A percentile compares a stretch with the other conserved stretches of the same genome.
phyloP scores from a whole-genome alignment of 805 yeast genomes.

The Cyberlindnera euphorbiiphila region DNA sequence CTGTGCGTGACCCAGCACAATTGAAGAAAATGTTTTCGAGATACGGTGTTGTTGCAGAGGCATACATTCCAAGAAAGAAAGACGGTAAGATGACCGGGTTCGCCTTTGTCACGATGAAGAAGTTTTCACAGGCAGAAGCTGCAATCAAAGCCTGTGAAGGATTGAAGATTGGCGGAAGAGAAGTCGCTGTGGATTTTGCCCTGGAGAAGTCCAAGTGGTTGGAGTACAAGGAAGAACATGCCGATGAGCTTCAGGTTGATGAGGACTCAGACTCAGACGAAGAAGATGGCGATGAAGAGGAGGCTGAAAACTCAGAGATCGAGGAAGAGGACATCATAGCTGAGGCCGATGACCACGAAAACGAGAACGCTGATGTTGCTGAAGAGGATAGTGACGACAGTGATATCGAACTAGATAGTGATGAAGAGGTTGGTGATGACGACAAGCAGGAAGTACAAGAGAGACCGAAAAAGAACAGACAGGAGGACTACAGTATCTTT shows the following conservation, averaged over 20 bases:
- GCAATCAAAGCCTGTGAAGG: slow-evolving; percentile 77
- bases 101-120: slow-evolving; percentile 90
- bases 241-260: slow-evolving; percentile 38
- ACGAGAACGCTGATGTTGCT: slow-evolving; percentile 26
- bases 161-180: slow-evolving; percentile 80
- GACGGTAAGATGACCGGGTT: slow-evolving; percentile 93
- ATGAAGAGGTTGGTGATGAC: slow-evolving; percentile 30
- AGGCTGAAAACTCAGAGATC: slow-evolving; percentile 23
- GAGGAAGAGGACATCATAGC: slow-evolving; percentile 20
- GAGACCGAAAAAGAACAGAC: slow-evolving; percentile 48
- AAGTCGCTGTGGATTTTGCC: slow-evolving; percentile 92
- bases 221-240: slow-evolving; percentile 43
- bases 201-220: slow-evolving; percentile 86
- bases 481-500: slow-evolving; percentile 71
- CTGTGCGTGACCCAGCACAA: slow-evolving; percentile 72
- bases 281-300: slow-evolving; percentile 30
- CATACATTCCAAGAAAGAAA: slow-evolving; percentile 79
- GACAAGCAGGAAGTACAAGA: slow-evolving; percentile 30
- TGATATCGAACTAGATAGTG: slow-evolving; percentile 31
- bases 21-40: slow-evolving; percentile 66
- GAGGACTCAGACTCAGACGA: slow-evolving; percentile 36
- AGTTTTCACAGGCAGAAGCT: slow-evolving; percentile 66
- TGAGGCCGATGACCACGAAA: slow-evolving; percentile 24
- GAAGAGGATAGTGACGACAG: slow-evolving; percentile 28
- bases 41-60: slow-evolving; percentile 86